Evolutionary conservation across 1,139 yeast genomes (phyloP), one percentile per base, ranked within the genome.

Genomic region (Hemisphaericaspora xylofermentans): DNA sequence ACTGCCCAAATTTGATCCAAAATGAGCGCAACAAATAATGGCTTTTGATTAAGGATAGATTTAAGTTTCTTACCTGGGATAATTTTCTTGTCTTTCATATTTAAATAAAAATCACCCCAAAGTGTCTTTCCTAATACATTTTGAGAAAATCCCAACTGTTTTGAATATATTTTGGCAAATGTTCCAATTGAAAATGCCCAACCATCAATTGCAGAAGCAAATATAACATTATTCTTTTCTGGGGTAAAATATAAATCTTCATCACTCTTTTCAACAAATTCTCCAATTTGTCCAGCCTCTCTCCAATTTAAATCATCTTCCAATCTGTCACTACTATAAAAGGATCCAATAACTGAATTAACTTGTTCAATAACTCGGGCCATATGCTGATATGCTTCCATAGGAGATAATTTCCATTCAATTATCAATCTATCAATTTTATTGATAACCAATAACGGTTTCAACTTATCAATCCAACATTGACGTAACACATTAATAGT

Each of bases 141-240:
- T 46, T 89, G 82, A 47, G 88, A 86, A 51, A 93, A 85, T 0
- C 96, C 97, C 28, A 93, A 68, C 55, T 88, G 89, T 30, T 81
- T 79, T 64, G 85, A 94, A 57, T 88, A 88, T 31, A 94, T 81
- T 44, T 86, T 82, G 5, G 97, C 88, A 64, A 93, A 86, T 45
- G 94, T 96, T 44, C 87, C 80, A 30, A 94, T 72, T 39, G 89
- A 86, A 62, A 94, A 94, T 0, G 98, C 98, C 98, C 98, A 94
- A 4, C 98, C 98, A 63, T 93, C 98, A 18, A 86, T 72, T 0
- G 98, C 98, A 32, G 95, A 84, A 1, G 96, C 91, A 67, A 94
- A 93, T 1, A 94, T 82, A 6, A 94, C 98, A 58, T 94, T 94
- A 59, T 91, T 89, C 55, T 79, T 77, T 41, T 86, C 89, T 0